Base-by-base conservation (phyloP, 2,329 filamentous ascomycete species). In the Sporothrix schenckii region DNA sequence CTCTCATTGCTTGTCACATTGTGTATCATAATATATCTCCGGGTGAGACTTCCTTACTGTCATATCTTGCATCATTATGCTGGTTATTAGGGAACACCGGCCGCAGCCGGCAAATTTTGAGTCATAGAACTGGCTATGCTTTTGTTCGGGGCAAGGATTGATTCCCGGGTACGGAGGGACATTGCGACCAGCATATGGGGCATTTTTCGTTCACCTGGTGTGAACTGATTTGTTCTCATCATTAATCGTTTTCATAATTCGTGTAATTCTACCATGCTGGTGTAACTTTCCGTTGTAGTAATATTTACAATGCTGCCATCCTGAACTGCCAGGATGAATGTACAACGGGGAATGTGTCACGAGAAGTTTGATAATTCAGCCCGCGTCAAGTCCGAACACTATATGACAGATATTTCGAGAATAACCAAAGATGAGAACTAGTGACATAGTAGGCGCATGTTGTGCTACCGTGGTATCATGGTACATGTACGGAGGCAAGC, bases 401-500 rank as follows among this genome's bases (percentile, higher is more conserved):
- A 44, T 44, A 44, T 39, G 19, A 13, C 1, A 5, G 11, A 27
- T 47, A 16, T 63, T 27, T 63, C 19, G 21, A 21, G 27, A 16
- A 54, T 10, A 56, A 34, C 50, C 49, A 56, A 27, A 52, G 27
- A 39, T 56, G 34, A 10, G 44, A 47, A 67, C 65, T 44, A 34
- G 54, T 27, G n/a, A 30, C 41, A 39, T 27, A 44, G 27, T 7
- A 10, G 66, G 66, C 50, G 21, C 52, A 58, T 5, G 24, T 14
- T 21, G 14, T 68, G 39, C 52, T 58, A 21, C 66, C 66, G 41
- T 49, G 66, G 39, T 54, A 68, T 68, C 66, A n/a, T 52, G 49
- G 13, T 54, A 49, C 49, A 52, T 47, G 34, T 30, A 44, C 56
- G 13, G n/a, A 27, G 56, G 16, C 6, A 14, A 47, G 11, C 11